Evolutionary conservation across 371 early-diverging fungal species (phyloP).

Genomic region (Lichtheimia hyalospora): DNA sequence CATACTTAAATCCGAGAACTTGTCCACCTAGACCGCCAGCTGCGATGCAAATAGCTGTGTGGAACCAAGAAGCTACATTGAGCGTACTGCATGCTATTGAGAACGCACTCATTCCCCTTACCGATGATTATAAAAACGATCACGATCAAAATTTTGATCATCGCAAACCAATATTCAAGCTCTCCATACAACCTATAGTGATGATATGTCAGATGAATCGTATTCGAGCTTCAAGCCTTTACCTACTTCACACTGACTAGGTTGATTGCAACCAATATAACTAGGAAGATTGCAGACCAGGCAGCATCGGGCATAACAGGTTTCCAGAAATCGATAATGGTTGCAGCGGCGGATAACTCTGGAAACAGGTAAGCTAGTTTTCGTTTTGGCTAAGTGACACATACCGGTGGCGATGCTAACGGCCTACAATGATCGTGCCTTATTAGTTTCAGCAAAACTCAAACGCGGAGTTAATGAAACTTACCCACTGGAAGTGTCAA

Average conservation of each 20-base stretch:
- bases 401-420: constrained; percentile 39
- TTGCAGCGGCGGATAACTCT: constrained; percentile 79
- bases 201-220: neutral
- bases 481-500: constrained; percentile 28
- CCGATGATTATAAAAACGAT: constrained; percentile 73
- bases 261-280: constrained; percentile 57
- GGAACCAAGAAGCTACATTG: constrained; percentile 18
- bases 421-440: constrained; percentile 13
- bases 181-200: constrained; percentile 60
- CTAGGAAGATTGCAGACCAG: constrained; percentile 61
- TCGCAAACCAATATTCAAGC: constrained; percentile 73
- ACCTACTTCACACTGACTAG: constrained; percentile 50
- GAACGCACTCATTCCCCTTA: neutral
- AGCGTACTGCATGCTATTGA: neutral
- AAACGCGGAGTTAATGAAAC: constrained; percentile 3
- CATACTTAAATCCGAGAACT: constrained; percentile 49
- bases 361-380: constrained; percentile 50
- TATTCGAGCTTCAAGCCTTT: neutral
- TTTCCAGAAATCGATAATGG: constrained; percentile 78
- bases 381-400: too few species aligned
- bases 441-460: too few species aligned
- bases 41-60: constrained; percentile 63
- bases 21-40: constrained; percentile 65
- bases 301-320: constrained; percentile 52
- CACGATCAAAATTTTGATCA: constrained; percentile 68